Evolutionary conservation across 495 filamentous ascomycete genomes (phyloP).

Genomic region (Xylaria venustula): DNA sequence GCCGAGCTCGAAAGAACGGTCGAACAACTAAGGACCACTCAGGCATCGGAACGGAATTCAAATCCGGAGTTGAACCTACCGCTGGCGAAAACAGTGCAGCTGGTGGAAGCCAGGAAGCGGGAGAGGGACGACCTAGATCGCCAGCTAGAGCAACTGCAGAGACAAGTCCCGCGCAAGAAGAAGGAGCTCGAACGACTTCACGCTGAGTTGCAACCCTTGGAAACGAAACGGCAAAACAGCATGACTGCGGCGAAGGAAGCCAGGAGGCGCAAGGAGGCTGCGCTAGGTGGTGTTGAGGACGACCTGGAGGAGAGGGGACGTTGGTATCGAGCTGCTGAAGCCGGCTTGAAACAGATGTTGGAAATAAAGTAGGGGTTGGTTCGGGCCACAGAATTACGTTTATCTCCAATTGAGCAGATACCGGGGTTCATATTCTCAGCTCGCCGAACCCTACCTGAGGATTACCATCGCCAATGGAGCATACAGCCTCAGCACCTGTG

Average conservation of each 20-base stretch:
- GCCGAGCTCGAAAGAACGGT: slow-evolving; percentile 61
- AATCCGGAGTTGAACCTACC: slow-evolving; percentile 52
- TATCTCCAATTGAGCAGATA: no score
- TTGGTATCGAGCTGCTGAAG: slow-evolving; percentile 76
- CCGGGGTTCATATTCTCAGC: no score
- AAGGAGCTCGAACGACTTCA: slow-evolving; percentile 70
- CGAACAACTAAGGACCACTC: slow-evolving; percentile 46
- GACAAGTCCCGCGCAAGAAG: slow-evolving; percentile 65
- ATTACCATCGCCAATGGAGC: no score
- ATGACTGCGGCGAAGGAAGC: slow-evolving; percentile 76
- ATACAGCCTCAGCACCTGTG: no score
- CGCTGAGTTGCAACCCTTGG: slow-evolving; percentile 68
- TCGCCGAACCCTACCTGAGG: no score
- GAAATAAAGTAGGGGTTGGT: slow-evolving; percentile 28
- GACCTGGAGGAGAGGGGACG: slow-evolving; percentile 79
- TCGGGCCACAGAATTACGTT: background rate
- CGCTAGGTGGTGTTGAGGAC: slow-evolving; percentile 64
- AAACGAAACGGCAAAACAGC: slow-evolving; percentile 66
- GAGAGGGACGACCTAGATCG: slow-evolving; percentile 64
- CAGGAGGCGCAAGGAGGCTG: slow-evolving; percentile 69
- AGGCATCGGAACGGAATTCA: slow-evolving; percentile 26
- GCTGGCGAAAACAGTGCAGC: slow-evolving; percentile 55
- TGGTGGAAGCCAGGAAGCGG: slow-evolving; percentile 59
- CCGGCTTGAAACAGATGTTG: slow-evolving; percentile 65
- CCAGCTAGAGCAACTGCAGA: slow-evolving; percentile 64